Percentiles rank a stretch among this genome's conserved stretches.
phyloP scores from a whole-genome alignment of 257 asterid species.

The Catharanthus roseus region DNA sequence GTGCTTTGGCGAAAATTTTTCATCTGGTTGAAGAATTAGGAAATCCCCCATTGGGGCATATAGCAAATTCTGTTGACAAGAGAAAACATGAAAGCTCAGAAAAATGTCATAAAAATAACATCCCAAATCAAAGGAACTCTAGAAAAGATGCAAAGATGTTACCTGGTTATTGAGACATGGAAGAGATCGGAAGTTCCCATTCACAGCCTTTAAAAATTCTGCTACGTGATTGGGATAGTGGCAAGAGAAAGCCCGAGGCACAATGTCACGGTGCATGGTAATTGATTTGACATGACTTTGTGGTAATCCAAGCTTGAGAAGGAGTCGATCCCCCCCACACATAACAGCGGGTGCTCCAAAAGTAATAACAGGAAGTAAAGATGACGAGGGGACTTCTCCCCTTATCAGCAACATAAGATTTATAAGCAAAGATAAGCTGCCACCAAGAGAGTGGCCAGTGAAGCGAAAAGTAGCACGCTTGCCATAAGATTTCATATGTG shows the following conservation, averaged over 20 bases:
- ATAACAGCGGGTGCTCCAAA: constrained; percentile 84
- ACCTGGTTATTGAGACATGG: constrained; percentile 88
- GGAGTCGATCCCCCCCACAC: constrained; percentile 92
- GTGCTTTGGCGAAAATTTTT: constrained; percentile 77
- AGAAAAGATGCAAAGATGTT: neutral
- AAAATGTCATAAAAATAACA: neutral
- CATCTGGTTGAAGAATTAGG: constrained; percentile 86
- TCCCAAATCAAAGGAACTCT: neutral
- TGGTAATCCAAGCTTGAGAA: constrained; percentile 61
- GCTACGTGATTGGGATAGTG: constrained; percentile 84
- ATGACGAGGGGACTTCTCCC: constrained; percentile 58
- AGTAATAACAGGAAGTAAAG: constrained; percentile 82
- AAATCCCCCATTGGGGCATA: constrained; percentile 83
- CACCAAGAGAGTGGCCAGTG: constrained; percentile 97
- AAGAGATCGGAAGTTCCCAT: constrained; percentile 68
- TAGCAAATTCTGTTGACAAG: constrained; percentile 55
- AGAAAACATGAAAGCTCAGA: neutral
- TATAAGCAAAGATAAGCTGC: constrained; percentile 76
- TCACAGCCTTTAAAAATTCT: constrained; percentile 80
- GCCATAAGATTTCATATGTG: constrained; percentile 56
- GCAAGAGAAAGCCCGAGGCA: constrained; percentile 96
- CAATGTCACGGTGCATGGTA: constrained; percentile 90
- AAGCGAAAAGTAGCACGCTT: constrained; percentile 64
- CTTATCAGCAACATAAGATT: constrained; percentile 83
- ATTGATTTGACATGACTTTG: constrained; percentile 64